A percentile compares a stretch with the other conserved stretches of the same genome.
Conservation (phyloP, 805 yeast species). For the Candida namnaoensis region DNA sequence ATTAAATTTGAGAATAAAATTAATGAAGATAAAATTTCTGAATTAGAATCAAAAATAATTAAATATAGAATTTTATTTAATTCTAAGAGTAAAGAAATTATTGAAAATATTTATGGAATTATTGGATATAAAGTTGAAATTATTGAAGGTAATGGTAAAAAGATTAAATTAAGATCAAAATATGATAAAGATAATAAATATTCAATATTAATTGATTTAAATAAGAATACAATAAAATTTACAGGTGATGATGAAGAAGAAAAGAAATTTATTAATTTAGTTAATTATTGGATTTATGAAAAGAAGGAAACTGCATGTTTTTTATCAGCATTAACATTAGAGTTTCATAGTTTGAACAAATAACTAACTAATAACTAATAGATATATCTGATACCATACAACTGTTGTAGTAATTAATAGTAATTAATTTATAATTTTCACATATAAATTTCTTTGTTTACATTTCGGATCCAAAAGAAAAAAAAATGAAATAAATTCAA, state of each 20-base stretch:
- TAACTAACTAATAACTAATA: too few relatives aligned
- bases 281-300: slow-evolving; percentile 59
- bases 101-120: slow-evolving; percentile 55
- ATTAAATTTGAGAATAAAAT: slow-evolving; percentile 43
- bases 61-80: slow-evolving; percentile 50
- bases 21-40: slow-evolving; percentile 37
- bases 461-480: too few relatives aligned
- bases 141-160: slow-evolving; percentile 31
- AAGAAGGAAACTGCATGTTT: slow-evolving; percentile 70
- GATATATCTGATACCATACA: too few relatives aligned
- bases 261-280: slow-evolving; percentile 19
- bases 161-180: slow-evolving; percentile 46
- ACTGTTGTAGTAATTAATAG: too few relatives aligned
- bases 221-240: slow-evolving; percentile 41
- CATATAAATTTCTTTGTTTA: too few relatives aligned
- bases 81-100: slow-evolving; percentile 61
- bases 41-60: slow-evolving; percentile 39
- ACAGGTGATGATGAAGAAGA: slow-evolving; percentile 31
- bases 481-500: too few relatives aligned
- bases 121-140: slow-evolving; percentile 66
- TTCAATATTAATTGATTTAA: slow-evolving; percentile 49
- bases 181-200: slow-evolving; percentile 26
- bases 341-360: slow-evolving; percentile 21
- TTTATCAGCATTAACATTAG: slow-evolving; percentile 64
- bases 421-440: too few relatives aligned